phyloP scores from a whole-genome alignment of 192 early-diverging fungal species.

The Gamsiella multidivaricata region DNA sequence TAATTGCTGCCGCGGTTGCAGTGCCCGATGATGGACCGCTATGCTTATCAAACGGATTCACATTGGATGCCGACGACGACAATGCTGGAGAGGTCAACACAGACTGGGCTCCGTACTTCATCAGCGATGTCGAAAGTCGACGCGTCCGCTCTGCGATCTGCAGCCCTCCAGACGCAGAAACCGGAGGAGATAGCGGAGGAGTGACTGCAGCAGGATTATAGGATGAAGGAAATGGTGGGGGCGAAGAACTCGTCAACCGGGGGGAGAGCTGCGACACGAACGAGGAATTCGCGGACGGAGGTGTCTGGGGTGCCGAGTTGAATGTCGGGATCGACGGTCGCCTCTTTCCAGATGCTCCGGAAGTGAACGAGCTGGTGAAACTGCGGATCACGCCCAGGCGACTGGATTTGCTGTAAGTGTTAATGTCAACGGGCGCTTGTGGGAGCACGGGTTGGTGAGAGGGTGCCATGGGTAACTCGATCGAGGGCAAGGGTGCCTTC shows the following conservation, averaged over 20 bases:
- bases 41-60: not conserved
- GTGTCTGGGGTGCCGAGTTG: constrained; percentile 11
- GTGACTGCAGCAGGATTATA: not conserved
- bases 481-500: constrained; percentile 62
- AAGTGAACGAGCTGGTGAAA: constrained; percentile 43
- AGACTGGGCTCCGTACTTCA: constrained; percentile 39
- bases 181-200: constrained; percentile 6
- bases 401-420: constrained; percentile 1
- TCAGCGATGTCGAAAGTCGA: constrained; percentile 35
- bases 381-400: constrained; percentile 52
- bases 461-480: constrained; percentile 58
- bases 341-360: constrained; percentile 21
- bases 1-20: not conserved
- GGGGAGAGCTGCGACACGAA: not conserved
- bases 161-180: constrained; percentile 22
- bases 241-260: not conserved
- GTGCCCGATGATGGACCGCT: not conserved
- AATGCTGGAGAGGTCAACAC: no score
- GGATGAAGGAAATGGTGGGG: not conserved
- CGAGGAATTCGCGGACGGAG: not conserved
- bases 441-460: not conserved
- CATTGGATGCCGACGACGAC: not conserved
- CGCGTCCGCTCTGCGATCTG: constrained; percentile 38
- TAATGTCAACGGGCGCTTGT: not conserved
- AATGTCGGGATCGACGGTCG: constrained; percentile 32